phyloP scores from a whole-genome alignment of 106 monocot species.

The Cymbidium sinense region DNA sequence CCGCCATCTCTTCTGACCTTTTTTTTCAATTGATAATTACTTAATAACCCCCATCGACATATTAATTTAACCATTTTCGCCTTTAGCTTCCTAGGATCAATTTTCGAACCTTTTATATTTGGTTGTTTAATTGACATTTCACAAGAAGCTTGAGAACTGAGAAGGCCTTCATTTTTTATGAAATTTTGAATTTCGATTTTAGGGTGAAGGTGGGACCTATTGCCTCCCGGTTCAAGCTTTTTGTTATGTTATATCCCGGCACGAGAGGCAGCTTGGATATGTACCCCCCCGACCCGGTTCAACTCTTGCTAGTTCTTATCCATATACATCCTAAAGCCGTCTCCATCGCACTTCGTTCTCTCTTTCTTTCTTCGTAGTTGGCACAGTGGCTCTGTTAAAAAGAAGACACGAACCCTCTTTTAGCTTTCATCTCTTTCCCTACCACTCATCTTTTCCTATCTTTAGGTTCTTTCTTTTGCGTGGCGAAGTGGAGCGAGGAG shows the following conservation, averaged over 20 bases:
- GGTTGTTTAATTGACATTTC: background rate
- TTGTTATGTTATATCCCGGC: background rate
- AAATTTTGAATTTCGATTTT: background rate
- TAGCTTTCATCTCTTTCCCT: constrained; percentile 1
- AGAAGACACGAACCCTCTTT: background rate
- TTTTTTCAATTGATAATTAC: no score
- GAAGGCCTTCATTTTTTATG: no score
- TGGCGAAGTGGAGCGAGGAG: background rate
- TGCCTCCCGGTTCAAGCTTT: background rate
- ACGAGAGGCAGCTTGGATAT: constrained; percentile 1
- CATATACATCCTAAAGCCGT: no score
- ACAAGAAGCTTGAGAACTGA: background rate
- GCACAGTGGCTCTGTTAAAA: background rate
- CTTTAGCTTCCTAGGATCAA: background rate
- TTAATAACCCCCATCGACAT: no score
- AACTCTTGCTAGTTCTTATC: no score
- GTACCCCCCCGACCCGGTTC: background rate
- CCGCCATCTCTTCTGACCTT: no score
- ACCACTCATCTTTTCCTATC: background rate
- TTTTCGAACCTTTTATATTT: background rate
- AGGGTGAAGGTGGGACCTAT: background rate
- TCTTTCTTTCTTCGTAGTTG: constrained; percentile 5
- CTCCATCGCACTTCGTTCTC: background rate
- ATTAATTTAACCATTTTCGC: no score
- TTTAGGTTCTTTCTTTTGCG: background rate